Base-by-base conservation (phyloP, 352 stramenopile species). In the Phytopythium kandeliae region DNA sequence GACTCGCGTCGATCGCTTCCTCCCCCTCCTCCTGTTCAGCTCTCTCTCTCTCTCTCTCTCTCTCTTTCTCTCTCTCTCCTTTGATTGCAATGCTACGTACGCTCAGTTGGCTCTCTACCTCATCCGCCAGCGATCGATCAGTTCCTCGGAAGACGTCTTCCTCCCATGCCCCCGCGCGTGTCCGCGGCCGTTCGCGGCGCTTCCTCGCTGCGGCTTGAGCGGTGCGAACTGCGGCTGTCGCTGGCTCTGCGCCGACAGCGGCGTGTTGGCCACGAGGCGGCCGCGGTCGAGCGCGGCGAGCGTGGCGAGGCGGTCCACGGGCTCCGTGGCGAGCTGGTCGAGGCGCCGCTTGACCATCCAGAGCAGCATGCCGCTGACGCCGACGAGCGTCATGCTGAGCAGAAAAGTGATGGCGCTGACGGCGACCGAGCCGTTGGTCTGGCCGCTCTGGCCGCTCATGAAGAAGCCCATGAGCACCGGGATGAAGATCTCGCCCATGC, bases 381-480 rank as follows among this genome's bases (percentile, higher is more conserved):
- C 64, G 21, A 92, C 76, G 53, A 92, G 69, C 36, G 67, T 71
- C 40, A 92, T 63, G 38, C 78, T 69, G 42, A 92, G 61, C 42
- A 89, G 86, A 45, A 90, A 92, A 8, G 71, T 71, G 49, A 89
- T 92, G 60, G 86, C 87, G 55, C 76, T 86, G 46, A 92, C 77
- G 13, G 78, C 77, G 35, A 81, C 69, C 8, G 74, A 70, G 64
- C 78, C 78, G 47, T 89, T 89, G 31, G 70, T 73, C 53, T 87
- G 74, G 22, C 78, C 78, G 38, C 78, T 90, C 61, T 90, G 78
- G 31, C 78, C 74, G 55, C 76, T 82, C 78, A 92, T 92, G 60
- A 92, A 92, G 60, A 92, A 92, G 12, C 81, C 81, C 78, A 90
- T 92, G 48, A 89, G 75, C 48, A 92, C 78, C 2, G 81, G 81